A percentile compares a stretch with the other conserved stretches of the same genome.
These are phyloP conservation scores for Sarcodon aspratus DNA, from an alignment of 768 basidiomycete species.

Conservation along the genomic window DNA sequence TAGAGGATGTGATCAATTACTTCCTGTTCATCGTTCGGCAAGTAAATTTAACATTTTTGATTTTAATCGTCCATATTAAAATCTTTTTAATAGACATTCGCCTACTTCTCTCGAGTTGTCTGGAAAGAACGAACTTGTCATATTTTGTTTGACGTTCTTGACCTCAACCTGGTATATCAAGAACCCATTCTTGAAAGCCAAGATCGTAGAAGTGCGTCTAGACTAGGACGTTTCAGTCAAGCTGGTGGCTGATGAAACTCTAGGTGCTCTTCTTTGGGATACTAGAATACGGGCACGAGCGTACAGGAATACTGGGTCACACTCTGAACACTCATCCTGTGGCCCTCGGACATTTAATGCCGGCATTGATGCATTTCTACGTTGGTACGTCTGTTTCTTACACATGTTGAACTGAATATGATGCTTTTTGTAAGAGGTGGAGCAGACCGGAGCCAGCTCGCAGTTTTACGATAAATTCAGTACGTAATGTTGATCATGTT, in stretches of 20 bases:
- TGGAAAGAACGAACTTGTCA: constrained; percentile 79
- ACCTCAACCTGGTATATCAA: constrained; percentile 96
- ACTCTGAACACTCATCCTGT: constrained; percentile 76
- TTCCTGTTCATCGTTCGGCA: constrained; percentile 77
- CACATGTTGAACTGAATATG: not conserved
- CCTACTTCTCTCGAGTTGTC: constrained; percentile 77
- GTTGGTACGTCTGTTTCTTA: constrained; percentile 47
- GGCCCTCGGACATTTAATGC: constrained; percentile 83
- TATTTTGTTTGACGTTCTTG: constrained; percentile 85
- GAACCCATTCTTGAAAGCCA: constrained; percentile 94
- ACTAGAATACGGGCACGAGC: constrained; percentile 52
- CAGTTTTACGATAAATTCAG: constrained; percentile 99
- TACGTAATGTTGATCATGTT: constrained; percentile 24
- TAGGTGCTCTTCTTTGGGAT: constrained; percentile 71
- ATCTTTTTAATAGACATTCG: constrained; percentile 29
- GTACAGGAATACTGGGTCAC: constrained; percentile 66
- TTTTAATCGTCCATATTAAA: not conserved
- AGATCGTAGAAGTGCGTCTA: constrained; percentile 72
- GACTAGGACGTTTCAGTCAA: not conserved
- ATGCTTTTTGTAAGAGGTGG: constrained; percentile 59
- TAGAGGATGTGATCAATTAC: constrained; percentile 91
- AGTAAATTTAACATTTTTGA: constrained; percentile 10
- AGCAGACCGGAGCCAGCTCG: constrained; percentile 93
- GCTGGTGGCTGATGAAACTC: not conserved
- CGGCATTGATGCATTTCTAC: constrained; percentile 88